Evolutionary conservation across 805 yeast species (phyloP), one percentile per base, ranked within the genome.

Genomic region (Alloascoidea hylecoeti): DNA sequence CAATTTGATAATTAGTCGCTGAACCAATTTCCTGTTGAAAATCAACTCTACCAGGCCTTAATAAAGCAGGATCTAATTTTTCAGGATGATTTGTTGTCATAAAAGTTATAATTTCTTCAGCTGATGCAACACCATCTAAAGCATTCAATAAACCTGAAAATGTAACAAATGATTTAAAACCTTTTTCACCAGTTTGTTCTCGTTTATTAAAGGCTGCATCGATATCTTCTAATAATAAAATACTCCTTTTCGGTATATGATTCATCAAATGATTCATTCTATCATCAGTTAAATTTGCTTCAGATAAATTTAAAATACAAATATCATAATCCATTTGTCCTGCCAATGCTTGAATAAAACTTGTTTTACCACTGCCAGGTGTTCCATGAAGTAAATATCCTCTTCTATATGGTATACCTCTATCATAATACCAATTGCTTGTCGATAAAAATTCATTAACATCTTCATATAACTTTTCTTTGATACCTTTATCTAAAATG

Each of bases 1-100:
- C 64, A 18, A 84, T 78, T 62, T 92, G 98, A 51, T 69, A 68
- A 33, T 72, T 72, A 0, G 89, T 68, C n/a, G 97, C 97, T 55
- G 89, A 83, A 46, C 82, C 92, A 32, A 92, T 72, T 49, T 78
- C 62, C 15, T 76, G 78, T 58, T 85, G 84, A 56, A 68, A 76
- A 53, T 92, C 98, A 19, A 92, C 78, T 57, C 98, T 69, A 2
- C 98, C 98, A 0, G 98, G 98, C 46, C 98, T 69, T 54, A 92
- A 61, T 34, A 92, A 68, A 0, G 98, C 98, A 1, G 96, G 85
- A 50, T 92, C 98, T 30, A 92, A 63, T 44, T 74, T 74, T 44
- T 92, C 97, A 0, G 96, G 96, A 52, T 92, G 98, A 57, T 92
- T 92, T 15, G 98, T 89, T 15, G 98, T 92, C 98, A 92, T 92